Percentiles rank a stretch among this genome's conserved stretches.
Conservation (phyloP, 257 asterid genomes). For the Rehmannia glutinosa region DNA sequence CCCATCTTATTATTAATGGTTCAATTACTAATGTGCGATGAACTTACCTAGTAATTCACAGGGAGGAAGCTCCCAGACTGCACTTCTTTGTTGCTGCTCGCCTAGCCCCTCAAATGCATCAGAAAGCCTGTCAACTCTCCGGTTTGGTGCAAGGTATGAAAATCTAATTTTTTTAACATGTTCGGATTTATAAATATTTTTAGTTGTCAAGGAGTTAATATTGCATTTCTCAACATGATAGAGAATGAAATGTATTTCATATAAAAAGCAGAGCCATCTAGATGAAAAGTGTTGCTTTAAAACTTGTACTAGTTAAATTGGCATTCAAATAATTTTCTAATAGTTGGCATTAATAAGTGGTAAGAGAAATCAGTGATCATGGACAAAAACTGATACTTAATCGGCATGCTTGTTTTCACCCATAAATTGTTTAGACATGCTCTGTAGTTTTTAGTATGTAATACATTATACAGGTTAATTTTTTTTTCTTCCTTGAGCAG, state of each 20-base stretch:
- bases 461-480: background rate
- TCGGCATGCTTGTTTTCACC: background rate
- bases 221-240: background rate
- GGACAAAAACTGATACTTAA: background rate
- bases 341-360: background rate
- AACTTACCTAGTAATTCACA: conserved; percentile 33
- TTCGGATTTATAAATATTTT: background rate
- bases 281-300: background rate
- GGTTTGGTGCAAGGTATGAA: conserved; percentile 80
- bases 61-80: conserved; percentile 81
- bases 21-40: conserved; percentile 5
- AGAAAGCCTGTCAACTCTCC: conserved; percentile 80
- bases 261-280: background rate
- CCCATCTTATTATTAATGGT: conserved; percentile 4
- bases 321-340: background rate
- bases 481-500: conserved; percentile 37
- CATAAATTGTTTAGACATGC: background rate
- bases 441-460: background rate
- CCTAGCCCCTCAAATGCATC: conserved; percentile 77
- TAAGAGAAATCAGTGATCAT: background rate
- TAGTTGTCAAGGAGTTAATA: background rate
- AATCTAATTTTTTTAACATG: background rate
- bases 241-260: background rate
- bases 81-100: conserved; percentile 88
- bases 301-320: background rate